These are phyloP conservation scores for Alternaria sp. DNA, from an alignment of 2,329 filamentous ascomycete species.

Conservation along the genomic window DNA sequence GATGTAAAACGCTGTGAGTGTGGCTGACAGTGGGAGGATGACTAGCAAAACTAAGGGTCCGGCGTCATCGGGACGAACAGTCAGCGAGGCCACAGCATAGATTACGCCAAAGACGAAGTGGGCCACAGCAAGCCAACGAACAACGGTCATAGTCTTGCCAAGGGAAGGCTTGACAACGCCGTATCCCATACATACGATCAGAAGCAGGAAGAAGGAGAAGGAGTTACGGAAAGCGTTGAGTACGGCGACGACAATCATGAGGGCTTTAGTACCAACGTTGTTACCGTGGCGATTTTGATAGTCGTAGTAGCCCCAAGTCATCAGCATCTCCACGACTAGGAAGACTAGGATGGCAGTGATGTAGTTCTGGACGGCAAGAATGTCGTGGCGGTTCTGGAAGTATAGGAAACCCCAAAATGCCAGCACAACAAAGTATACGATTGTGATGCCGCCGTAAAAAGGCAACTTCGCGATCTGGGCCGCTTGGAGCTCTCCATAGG, in stretches of 20 bases:
- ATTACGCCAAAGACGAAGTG: constrained; percentile 96
- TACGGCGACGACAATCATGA: constrained; percentile 90
- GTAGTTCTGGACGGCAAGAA: constrained; percentile 97
- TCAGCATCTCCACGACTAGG: constrained; percentile 92
- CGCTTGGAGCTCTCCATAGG: constrained; percentile 93
- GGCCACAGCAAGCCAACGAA: constrained; percentile 86
- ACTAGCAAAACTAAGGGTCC: constrained; percentile 92
- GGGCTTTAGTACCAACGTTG: constrained; percentile 80
- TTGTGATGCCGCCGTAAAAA: constrained; percentile 93
- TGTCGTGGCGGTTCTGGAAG: constrained; percentile 91
- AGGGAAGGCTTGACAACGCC: constrained; percentile 95
- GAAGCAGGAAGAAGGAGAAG: constrained; percentile 95
- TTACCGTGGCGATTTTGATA: constrained; percentile 91
- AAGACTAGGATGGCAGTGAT: constrained; percentile 97
- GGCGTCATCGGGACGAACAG: constrained; percentile 87
- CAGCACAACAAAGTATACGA: constrained; percentile 88
- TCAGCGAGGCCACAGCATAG: constrained; percentile 87
- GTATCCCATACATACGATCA: constrained; percentile 99
- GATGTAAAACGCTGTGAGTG: constrained; percentile 95
- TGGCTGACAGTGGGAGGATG: constrained; percentile 88
- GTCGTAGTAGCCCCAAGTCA: constrained; percentile 99
- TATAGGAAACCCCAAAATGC: constrained; percentile 95
- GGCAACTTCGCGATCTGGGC: constrained; percentile 96
- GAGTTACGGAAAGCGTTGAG: constrained; percentile 95
- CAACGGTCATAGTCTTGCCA: constrained; percentile 92